Base-by-base conservation (phyloP, 179 eudicot species). In the Pouteria campechiana region DNA sequence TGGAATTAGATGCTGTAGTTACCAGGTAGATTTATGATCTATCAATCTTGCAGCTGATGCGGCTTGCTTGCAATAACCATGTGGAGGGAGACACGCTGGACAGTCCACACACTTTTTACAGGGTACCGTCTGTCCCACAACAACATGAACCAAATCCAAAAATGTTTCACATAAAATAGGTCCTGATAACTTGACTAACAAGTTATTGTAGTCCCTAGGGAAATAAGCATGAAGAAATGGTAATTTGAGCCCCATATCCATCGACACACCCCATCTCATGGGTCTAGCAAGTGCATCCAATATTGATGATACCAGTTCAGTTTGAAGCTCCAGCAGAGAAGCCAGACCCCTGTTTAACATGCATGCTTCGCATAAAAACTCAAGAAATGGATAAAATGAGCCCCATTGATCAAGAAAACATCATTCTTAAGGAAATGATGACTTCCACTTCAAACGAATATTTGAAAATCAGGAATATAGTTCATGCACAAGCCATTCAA, bases 221-320 rank as follows among this genome's bases (percentile, higher is more conserved):
- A 75, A 72, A 32, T 68, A 75, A 14, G 75, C 72, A 64, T 39
- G 63, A 41, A 70, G 62, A 50, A 68, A 75, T 30, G 78, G 75
- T n/a, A 75, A 62, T 44, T 61, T 72, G 35, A 35, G 58, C 40
- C 83, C 71, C 25, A 54, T 10, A 21, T 75, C 78, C 56, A 42
- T 54, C 7, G 75, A 57, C 42, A 75, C 39, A 37, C 72, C 83
- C 78, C 83, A 75, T 59, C 60, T 33, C 59, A 64, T 72, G 27
- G 83, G 83, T 45, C 75, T 68, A 42, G 70, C 68, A 46, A 64
- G 29, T 17, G 72, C 37, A 42, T 75, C 78, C 11, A 72, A 48
- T 46, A 72, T 20, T 34, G 48, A 27, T 20, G 50, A 38, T 25
- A 72, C 50, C 16, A 75, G 24, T 13, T 64, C 48, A 51, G 25